Percentiles rank a stretch among this genome's conserved stretches.
phyloP scores from a whole-genome alignment of 331 rosid genomes.

The Saraca asoca region DNA sequence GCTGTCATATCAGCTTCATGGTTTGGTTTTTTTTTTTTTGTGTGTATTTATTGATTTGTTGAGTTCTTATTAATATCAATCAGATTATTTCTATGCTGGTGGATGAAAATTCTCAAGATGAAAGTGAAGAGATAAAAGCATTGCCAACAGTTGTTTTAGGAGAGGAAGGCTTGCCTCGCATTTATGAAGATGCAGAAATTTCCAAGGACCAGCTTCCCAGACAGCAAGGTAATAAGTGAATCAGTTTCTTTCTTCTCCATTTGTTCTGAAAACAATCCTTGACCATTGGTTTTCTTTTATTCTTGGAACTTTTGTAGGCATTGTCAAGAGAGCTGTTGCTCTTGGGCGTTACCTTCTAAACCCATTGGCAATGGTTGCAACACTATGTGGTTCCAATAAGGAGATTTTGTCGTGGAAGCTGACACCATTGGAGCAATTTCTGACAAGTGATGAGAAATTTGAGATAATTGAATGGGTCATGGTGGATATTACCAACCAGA shows the following conservation, averaged over 20 bases:
- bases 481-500: constrained; percentile 51
- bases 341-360: constrained; percentile 56
- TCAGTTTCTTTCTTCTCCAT: constrained; percentile 10
- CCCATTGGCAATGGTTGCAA: constrained; percentile 57
- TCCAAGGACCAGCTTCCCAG: constrained; percentile 45
- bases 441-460: constrained; percentile 46
- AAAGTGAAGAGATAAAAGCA: constrained; percentile 31
- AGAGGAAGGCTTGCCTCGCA: constrained; percentile 43
- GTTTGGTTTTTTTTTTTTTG: neutral
- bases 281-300: neutral
- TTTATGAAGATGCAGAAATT: constrained; percentile 50
- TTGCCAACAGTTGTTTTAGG: constrained; percentile 42
- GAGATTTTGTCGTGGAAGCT: constrained; percentile 49
- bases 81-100: constrained; percentile 47
- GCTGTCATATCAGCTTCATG: neutral
- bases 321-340: constrained; percentile 56
- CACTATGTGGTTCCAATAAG: constrained; percentile 44
- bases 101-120: constrained; percentile 34
- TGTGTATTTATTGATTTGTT: constrained; percentile 15
- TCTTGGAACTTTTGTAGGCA: constrained; percentile 37
- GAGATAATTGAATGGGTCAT: constrained; percentile 54
- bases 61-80: constrained; percentile 16
- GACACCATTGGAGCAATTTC: constrained; percentile 38
- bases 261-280: neutral
- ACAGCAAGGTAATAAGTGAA: constrained; percentile 37